These are phyloP conservation scores for Aphanomyces astaci DNA, from an alignment of 352 stramenopile species.

Conservation along the genomic window DNA sequence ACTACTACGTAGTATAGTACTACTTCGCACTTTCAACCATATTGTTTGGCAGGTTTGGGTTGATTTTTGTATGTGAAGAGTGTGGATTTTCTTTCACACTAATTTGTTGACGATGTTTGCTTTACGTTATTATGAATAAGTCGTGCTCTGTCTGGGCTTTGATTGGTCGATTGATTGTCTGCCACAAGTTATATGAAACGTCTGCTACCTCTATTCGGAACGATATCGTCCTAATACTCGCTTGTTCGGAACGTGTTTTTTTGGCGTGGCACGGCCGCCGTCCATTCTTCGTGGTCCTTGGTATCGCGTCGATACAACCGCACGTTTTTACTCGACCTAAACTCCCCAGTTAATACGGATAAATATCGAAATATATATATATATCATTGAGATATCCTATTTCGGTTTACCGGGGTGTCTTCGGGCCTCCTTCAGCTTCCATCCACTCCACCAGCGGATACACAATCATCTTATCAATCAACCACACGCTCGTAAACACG, in stretches of 20 bases:
- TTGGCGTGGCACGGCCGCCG: background rate
- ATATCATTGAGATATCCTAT: too few species aligned
- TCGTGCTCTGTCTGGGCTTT: background rate
- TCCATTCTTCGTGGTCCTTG: background rate
- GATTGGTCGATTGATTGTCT: too few species aligned
- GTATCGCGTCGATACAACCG: conserved; percentile 16
- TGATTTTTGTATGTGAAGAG: too few species aligned
- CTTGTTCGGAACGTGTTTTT: conserved; percentile 20
- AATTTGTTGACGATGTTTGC: too few species aligned
- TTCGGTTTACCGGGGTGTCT: too few species aligned
- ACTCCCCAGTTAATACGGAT: too few species aligned
- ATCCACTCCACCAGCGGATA: conserved; percentile 19
- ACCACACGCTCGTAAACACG: conserved; percentile 12
- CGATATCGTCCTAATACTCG: conserved; percentile 1
- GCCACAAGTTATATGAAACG: background rate
- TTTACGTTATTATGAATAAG: background rate
- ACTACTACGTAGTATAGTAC: too few species aligned
- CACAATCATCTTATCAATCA: conserved; percentile 18
- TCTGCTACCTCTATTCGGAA: background rate
- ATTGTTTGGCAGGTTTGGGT: too few species aligned
- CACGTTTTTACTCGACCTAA: background rate
- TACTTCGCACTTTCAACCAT: too few species aligned
- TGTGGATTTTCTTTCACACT: too few species aligned
- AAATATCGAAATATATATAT: too few species aligned
- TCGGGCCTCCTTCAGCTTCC: background rate